Conservation (phyloP, 2,329 filamentous ascomycete species). For the Penicillium sp. region DNA sequence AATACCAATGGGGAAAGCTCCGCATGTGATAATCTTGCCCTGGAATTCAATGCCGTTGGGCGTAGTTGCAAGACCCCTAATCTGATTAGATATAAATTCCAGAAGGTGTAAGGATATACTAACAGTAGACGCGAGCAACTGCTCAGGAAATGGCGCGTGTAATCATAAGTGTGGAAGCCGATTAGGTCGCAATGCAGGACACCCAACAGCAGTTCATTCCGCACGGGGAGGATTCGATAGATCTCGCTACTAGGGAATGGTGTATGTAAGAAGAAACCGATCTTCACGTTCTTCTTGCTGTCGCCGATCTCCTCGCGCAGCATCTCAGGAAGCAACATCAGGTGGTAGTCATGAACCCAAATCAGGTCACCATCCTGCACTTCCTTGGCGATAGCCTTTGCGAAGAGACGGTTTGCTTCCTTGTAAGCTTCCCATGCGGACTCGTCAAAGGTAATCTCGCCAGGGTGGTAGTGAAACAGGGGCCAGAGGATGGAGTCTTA, state of each 20-base stretch:
- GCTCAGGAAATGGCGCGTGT: constrained; percentile 95
- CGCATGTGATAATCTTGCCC: constrained; percentile 83
- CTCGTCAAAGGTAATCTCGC: constrained; percentile 97
- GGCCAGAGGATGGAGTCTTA: constrained; percentile 99
- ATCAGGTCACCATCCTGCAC: constrained; percentile 91
- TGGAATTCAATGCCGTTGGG: constrained; percentile 92
- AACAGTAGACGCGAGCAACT: constrained; percentile 91
- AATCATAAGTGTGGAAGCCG: constrained; percentile 98
- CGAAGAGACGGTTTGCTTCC: constrained; percentile 89
- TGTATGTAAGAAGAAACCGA: constrained; percentile 97
- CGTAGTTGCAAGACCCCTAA: constrained; percentile 61
- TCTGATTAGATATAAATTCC: constrained; percentile 5
- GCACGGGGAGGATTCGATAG: constrained; percentile 89
- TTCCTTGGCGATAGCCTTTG: constrained; percentile 79
- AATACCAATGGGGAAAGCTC: constrained; percentile 96
- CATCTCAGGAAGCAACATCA: constrained; percentile 96
- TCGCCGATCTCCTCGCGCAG: constrained; percentile 82
- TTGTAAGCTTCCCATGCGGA: constrained; percentile 89
- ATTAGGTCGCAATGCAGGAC: constrained; percentile 92
- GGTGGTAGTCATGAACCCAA: constrained; percentile 98
- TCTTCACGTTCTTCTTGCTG: constrained; percentile 86
- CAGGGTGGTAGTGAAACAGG: constrained; percentile 96
- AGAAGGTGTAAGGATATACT: constrained; percentile 29
- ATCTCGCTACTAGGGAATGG: constrained; percentile 97
- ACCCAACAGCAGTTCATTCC: constrained; percentile 81